Evolutionary conservation across 257 asterid genomes (phyloP).

Genomic region (Rehmannia glutinosa): DNA sequence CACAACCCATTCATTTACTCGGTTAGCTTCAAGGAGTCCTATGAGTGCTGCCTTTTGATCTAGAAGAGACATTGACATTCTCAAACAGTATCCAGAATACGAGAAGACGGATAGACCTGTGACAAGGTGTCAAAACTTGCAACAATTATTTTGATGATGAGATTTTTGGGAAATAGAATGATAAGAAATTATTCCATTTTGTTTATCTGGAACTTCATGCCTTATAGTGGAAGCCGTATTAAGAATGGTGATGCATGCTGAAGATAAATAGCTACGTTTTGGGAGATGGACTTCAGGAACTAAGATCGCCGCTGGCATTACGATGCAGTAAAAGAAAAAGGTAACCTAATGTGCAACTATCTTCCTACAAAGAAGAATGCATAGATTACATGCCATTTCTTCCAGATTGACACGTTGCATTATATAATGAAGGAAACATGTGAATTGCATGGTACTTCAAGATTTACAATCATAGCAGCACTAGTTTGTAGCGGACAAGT

Average conservation of each 20-base stretch:
- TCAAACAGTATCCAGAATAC: conserved; percentile 81
- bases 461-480: neutral
- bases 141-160: conserved; percentile 1
- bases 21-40: conserved; percentile 73
- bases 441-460: conserved; percentile 9
- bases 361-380: conserved; percentile 90
- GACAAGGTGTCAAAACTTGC: conserved; percentile 8
- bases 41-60: conserved; percentile 83
- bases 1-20: conserved; percentile 89
- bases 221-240: conserved; percentile 76
- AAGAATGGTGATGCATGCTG: conserved; percentile 77
- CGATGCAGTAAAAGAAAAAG: conserved; percentile 83
- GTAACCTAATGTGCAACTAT: conserved; percentile 91
- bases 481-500: neutral
- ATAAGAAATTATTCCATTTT: conserved; percentile 24
- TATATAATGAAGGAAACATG: conserved; percentile 9
- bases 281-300: conserved; percentile 81
- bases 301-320: conserved; percentile 75
- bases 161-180: conserved; percentile 9
- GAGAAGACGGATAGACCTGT: conserved; percentile 72
- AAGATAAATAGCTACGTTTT: conserved; percentile 79
- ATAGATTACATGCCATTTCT: conserved; percentile 68
- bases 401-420: conserved; percentile 80
- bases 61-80: conserved; percentile 89
- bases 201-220: conserved; percentile 30